Evolutionary conservation across 2,329 filamentous ascomycete species (phyloP).

Genomic region (Paecilomyces formosus): DNA sequence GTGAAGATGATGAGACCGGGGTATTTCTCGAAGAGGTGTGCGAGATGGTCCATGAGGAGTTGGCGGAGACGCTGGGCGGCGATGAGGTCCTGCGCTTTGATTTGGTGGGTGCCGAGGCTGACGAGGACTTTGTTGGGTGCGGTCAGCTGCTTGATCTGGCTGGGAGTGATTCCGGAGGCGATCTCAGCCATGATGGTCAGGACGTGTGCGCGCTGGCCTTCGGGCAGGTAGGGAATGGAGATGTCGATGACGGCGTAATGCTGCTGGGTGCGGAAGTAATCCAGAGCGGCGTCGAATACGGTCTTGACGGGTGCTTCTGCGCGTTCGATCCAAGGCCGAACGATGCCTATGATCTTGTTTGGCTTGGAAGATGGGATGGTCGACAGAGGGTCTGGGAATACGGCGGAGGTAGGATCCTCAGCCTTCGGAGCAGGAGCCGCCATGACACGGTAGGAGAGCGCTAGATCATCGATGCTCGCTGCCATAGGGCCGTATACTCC

Average conservation of each 20-base stretch:
- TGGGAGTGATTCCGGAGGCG: slow-evolving; percentile 41
- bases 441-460: slow-evolving; percentile 75
- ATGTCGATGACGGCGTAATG: slow-evolving; percentile 40
- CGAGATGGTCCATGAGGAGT: slow-evolving; percentile 71
- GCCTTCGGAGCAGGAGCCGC: slow-evolving; percentile 57
- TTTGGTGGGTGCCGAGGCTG: slow-evolving; percentile 52
- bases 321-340: slow-evolving; percentile 60
- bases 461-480: slow-evolving; percentile 67
- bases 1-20: slow-evolving; percentile 72
- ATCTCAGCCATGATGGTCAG: slow-evolving; percentile 71
- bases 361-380: slow-evolving; percentile 38
- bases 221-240: slow-evolving; percentile 51
- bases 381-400: slow-evolving; percentile 50
- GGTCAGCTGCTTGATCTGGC: slow-evolving; percentile 52
- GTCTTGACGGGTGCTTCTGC: slow-evolving; percentile 57
- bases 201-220: slow-evolving; percentile 70
- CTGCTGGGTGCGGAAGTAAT: slow-evolving; percentile 38
- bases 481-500: slow-evolving; percentile 70
- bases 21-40: slow-evolving; percentile 60
- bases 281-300: slow-evolving; percentile 56
- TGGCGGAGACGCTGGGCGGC: slow-evolving; percentile 66
- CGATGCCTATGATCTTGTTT: slow-evolving; percentile 62
- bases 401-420: slow-evolving; percentile 49
- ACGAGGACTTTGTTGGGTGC: slow-evolving; percentile 65
- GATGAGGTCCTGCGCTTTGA: slow-evolving; percentile 62